Conservation (phyloP, 305 asterid species). For the Solanum hybrid region DNA sequence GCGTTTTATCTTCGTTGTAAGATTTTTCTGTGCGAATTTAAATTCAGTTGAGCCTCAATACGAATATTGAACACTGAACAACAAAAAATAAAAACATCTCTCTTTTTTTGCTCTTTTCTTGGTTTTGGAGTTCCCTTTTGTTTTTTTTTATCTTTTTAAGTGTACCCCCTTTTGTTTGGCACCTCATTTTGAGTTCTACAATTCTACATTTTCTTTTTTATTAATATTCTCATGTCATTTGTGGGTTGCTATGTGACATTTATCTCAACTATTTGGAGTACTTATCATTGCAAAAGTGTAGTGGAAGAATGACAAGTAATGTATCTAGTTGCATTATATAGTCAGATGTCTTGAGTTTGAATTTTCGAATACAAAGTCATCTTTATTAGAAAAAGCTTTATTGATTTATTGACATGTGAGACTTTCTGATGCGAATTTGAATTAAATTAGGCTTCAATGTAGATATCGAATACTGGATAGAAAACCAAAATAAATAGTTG, state of each 20-base stretch:
- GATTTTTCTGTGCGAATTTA: rapidly evolving
- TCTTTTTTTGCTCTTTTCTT: slow-evolving; percentile 4
- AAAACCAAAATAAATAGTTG: not conserved
- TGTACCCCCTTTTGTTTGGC: slow-evolving; percentile 25
- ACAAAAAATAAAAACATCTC: not conserved
- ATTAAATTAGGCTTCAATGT: too few relatives aligned
- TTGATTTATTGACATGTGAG: too few relatives aligned
- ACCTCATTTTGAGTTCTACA: slow-evolving; percentile 12
- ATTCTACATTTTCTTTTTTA: slow-evolving; percentile 2
- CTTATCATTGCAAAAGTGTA: slow-evolving; percentile 1
- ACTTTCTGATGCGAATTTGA: too few relatives aligned
- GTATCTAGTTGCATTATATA: not conserved
- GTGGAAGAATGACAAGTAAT: not conserved
- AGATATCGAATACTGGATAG: rapidly evolving
- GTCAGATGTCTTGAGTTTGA: not conserved
- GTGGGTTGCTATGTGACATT: slow-evolving; percentile 6
- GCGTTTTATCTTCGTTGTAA: not conserved
- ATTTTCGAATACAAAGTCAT: rapidly evolving
- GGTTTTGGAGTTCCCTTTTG: slow-evolving; percentile 12
- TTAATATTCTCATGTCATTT: not conserved
- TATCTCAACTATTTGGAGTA: slow-evolving; percentile 2
- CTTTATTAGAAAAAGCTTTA: rapidly evolving
- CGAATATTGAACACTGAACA: rapidly evolving
- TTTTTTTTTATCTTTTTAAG: slow-evolving; percentile 14
- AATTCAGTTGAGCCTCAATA: not conserved